Percentiles rank a stretch among this genome's conserved stretches.
These are phyloP conservation scores for Pseudohalonectria lignicola DNA, from an alignment of 2,329 filamentous ascomycete genomes.

Conservation along the genomic window DNA sequence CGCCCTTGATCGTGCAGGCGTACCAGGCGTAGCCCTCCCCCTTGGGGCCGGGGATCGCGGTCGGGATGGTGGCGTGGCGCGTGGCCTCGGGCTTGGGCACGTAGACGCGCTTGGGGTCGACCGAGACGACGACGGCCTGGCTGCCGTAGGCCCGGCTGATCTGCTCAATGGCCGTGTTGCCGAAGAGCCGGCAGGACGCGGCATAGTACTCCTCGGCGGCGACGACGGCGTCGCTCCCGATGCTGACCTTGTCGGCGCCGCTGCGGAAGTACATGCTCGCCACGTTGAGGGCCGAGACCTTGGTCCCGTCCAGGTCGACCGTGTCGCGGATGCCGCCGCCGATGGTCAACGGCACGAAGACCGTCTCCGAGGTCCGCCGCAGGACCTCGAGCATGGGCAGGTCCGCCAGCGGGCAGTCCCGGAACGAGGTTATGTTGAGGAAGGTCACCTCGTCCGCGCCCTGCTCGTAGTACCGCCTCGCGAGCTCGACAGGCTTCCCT, in stretches of 20 bases:
- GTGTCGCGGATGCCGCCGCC: constrained; percentile 94
- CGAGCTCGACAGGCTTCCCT: constrained; percentile 94
- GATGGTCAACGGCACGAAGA: constrained; percentile 92
- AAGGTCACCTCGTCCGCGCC: constrained; percentile 96
- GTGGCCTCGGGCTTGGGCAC: constrained; percentile 61
- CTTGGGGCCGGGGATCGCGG: constrained; percentile 55
- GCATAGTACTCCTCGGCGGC: constrained; percentile 88
- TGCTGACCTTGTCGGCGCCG: constrained; percentile 94
- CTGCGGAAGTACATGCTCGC: constrained; percentile 96
- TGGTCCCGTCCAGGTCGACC: constrained; percentile 75
- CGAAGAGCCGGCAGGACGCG: constrained; percentile 55
- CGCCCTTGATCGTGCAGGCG: constrained; percentile 92
- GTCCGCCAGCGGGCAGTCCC: constrained; percentile 86
- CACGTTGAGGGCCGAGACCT: constrained; percentile 82
- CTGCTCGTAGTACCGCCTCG: constrained; percentile 86
- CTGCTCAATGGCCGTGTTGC: constrained; percentile 86
- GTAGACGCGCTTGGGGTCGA: constrained; percentile 89
- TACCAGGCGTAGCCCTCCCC: constrained; percentile 90
- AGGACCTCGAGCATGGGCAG: constrained; percentile 94
- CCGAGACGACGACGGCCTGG: constrained; percentile 91
- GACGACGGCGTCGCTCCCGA: constrained; percentile 86
- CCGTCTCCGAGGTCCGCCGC: constrained; percentile 72
- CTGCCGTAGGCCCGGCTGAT: constrained; percentile 91
- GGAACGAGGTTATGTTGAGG: constrained; percentile 96
- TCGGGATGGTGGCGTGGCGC: constrained; percentile 64